Conservation (phyloP, 2,329 filamentous ascomycete genomes). For the Escovopsis weberi region DNA sequence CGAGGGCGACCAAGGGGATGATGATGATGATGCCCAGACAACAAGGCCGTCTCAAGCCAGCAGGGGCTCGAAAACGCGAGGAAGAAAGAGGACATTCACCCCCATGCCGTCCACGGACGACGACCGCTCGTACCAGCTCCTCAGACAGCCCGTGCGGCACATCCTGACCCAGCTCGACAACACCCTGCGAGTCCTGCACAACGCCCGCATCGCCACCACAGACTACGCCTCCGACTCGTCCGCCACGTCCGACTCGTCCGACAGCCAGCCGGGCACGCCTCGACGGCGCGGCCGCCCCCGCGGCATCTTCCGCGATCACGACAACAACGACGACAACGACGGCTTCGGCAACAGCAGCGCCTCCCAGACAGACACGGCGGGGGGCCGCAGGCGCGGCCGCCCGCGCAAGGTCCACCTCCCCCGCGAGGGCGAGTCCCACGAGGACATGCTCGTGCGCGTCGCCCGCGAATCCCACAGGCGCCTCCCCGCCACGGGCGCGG, state of each 20-base stretch:
- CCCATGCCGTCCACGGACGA: conserved; percentile 57
- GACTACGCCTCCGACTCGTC: conserved; percentile 26
- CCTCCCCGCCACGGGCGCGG: conserved; percentile 12
- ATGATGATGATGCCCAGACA: too few relatives aligned
- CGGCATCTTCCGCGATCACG: conserved; percentile 8
- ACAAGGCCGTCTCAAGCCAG: background rate
- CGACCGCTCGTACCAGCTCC: conserved; percentile 45
- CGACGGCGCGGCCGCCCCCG: conserved; percentile 12
- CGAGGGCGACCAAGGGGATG: too few relatives aligned
- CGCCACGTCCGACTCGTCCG: conserved; percentile 22
- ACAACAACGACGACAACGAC: background rate
- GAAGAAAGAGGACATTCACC: conserved; percentile 16
- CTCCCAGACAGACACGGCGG: conserved; percentile 1
- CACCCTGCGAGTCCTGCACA: conserved; percentile 56
- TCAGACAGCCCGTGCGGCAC: conserved; percentile 56
- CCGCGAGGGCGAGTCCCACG: conserved; percentile 29
- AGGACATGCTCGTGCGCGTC: conserved; percentile 32
- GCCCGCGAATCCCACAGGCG: conserved; percentile 26
- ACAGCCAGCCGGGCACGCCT: conserved; percentile 12
- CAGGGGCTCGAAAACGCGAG: background rate
- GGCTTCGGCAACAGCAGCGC: background rate
- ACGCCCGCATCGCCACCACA: conserved; percentile 38
- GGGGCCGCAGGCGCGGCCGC: conserved; percentile 19
- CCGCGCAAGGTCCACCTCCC: conserved; percentile 26
- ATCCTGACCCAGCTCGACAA: conserved; percentile 55